Conservation (phyloP, 768 basidiomycete genomes). For the Cantharellus cinnabarinus region DNA sequence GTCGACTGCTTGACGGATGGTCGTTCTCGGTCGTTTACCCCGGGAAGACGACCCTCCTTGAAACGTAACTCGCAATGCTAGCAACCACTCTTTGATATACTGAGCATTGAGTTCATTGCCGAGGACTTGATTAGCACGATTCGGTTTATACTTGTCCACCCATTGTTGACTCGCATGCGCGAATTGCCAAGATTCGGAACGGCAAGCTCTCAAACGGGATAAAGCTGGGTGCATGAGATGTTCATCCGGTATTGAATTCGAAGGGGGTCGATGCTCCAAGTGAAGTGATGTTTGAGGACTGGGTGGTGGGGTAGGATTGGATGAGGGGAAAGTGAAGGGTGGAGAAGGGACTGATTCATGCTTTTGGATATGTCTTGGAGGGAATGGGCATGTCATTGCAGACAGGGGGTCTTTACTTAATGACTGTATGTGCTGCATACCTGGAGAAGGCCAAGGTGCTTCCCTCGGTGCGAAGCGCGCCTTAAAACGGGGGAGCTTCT, state of each 20-base stretch:
- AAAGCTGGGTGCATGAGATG: too few relatives aligned
- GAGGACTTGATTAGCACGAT: slow-evolving; percentile 49
- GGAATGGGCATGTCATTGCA: slow-evolving; percentile 4
- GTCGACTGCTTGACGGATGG: slow-evolving; percentile 3
- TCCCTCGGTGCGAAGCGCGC: background rate
- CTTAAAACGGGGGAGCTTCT: slow-evolving; percentile 3
- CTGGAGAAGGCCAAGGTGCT: slow-evolving; percentile 29
- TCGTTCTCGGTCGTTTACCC: slow-evolving; percentile 10
- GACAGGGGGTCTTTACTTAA: background rate
- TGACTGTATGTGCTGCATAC: slow-evolving; percentile 42
- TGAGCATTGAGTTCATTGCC: slow-evolving; percentile 53
- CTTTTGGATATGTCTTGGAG: background rate
- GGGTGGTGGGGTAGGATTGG: background rate
- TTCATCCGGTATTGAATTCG: too few relatives aligned
- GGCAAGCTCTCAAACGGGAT: too few relatives aligned
- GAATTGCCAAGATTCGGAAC: background rate
- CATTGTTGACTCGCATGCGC: slow-evolving; percentile 25
- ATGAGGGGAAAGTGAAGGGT: background rate
- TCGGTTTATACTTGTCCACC: slow-evolving; percentile 59
- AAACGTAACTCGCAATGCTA: slow-evolving; percentile 33
- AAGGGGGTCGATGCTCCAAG: too few relatives aligned
- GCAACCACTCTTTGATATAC: slow-evolving; percentile 63
- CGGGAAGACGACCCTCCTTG: slow-evolving; percentile 24
- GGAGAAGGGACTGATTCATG: background rate
- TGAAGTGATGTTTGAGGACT: too few relatives aligned